A percentile compares a stretch with the other conserved stretches of the same genome.
These are phyloP conservation scores for Clarkia xantiana DNA, from an alignment of 345 rosid genomes.

Conservation along the genomic window DNA sequence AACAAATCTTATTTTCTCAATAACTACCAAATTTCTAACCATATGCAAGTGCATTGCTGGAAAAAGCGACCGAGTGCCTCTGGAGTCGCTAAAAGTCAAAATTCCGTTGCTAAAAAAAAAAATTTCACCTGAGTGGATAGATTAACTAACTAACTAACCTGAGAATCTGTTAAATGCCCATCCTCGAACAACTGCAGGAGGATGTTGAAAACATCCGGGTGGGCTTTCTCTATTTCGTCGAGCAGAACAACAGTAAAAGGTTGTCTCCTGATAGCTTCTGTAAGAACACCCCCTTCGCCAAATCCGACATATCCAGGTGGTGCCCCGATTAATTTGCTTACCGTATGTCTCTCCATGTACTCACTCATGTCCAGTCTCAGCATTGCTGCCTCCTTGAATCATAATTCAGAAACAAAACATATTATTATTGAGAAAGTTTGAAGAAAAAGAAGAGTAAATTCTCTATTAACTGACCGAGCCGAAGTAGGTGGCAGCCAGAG, in stretches of 20 bases:
- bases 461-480: constrained; percentile 55
- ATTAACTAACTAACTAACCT: constrained; percentile 26
- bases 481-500: constrained; percentile 73
- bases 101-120: not conserved
- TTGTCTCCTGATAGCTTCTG: constrained; percentile 89
- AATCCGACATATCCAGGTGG: constrained; percentile 93
- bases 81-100: not conserved
- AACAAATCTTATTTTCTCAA: not conserved
- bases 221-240: constrained; percentile 86
- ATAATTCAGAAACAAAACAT: not conserved
- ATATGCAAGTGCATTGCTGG: too few relatives aligned
- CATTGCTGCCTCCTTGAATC: constrained; percentile 72
- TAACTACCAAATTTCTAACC: not conserved
- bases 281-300: constrained; percentile 87
- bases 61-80: not conserved
- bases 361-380: constrained; percentile 98
- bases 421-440: too few relatives aligned
- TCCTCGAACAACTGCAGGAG: constrained; percentile 96
- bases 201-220: constrained; percentile 91
- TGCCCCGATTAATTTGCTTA: constrained; percentile 88
- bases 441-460: too few relatives aligned
- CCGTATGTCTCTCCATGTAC: constrained; percentile 96
- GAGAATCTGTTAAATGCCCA: constrained; percentile 96
- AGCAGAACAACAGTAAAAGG: constrained; percentile 85
- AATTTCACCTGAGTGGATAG: not conserved